Conservation (phyloP, 345 rosid species). For the Arabidopsis arenosa region DNA sequence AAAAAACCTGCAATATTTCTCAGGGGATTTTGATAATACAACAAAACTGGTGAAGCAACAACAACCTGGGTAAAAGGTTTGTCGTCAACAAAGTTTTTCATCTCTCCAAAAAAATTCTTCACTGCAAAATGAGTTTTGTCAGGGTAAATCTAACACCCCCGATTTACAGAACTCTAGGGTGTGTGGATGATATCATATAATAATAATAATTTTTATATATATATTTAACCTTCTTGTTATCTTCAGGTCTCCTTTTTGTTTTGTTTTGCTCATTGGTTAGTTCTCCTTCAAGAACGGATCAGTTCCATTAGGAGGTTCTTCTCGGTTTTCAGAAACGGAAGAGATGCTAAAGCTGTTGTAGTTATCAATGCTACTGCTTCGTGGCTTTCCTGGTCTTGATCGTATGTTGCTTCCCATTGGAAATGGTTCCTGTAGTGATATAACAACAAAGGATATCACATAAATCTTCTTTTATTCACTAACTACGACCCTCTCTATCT, state of each 20-base stretch:
- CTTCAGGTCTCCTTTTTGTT: conserved; percentile 26
- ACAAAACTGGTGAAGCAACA: conserved; percentile 48
- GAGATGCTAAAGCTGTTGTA: conserved; percentile 46
- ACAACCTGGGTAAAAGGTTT: conserved; percentile 32
- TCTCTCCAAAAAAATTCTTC: conserved; percentile 40
- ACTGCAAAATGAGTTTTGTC: conserved; percentile 44
- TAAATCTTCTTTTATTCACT: conserved; percentile 5
- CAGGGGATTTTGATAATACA: conserved; percentile 40
- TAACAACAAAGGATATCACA: conserved; percentile 3
- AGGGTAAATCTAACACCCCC: conserved; percentile 39
- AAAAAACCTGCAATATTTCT: conserved; percentile 34
- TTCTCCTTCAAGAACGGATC: conserved; percentile 57
- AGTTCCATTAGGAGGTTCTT: conserved; percentile 61
- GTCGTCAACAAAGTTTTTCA: conserved; percentile 37
- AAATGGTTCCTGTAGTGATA: conserved; percentile 71
- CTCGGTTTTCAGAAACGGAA: conserved; percentile 59
- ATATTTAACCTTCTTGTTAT: conserved; percentile 34
- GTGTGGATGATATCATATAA: conserved; percentile 20
- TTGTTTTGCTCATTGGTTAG: conserved; percentile 51
- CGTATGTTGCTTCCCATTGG: conserved; percentile 80
- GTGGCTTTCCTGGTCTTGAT: conserved; percentile 72
- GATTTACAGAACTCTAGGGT: conserved; percentile 44
- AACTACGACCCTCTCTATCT: not conserved
- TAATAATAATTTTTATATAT: not conserved
- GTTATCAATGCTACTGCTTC: conserved; percentile 58